Evolutionary conservation across 805 yeast species (phyloP), one percentile per base, ranked within the genome.

Genomic region (Yamadazyma tumulicola): DNA sequence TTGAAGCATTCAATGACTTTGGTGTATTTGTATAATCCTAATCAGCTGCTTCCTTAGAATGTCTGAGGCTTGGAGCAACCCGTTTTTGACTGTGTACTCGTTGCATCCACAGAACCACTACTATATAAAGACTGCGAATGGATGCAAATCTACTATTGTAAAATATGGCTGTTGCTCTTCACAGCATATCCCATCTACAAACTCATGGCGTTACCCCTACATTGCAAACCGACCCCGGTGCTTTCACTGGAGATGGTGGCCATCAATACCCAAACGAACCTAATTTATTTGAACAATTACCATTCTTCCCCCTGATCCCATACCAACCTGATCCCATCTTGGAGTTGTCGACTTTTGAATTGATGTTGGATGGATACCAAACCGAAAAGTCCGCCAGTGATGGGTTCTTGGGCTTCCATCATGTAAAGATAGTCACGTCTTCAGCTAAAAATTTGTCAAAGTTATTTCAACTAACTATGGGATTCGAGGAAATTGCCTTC

Each of bases 381-480:
- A 48, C 18, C 11, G 35, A 43, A 8, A 52, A 48, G 22, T 40
- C 20, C 13, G 37, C 57, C 3, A 28, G 15, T 6, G 68, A 61
- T 47, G 68, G 60, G 10, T 47, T 66, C 37, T 19, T 57, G 6
- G 75, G 72, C n/a, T 84, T 80, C 50, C 79, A 75, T 57, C 81
- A 80, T 47, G 67, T 84, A 3, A 80, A 82, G 10, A 75, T 82
- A 68, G 81, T 79, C 41, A 82, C 80, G 9, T 74, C 85, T n/a
- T 83, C 84, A 43, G 84, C 91, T 16, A 77, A 75, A 40, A 76
- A 75, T 41, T 63, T 77, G 29, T 80, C 94, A 0, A 52, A 58
- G 15, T 73, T 69, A 50, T 74, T 80, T 38, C 67, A 74, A 29
- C 49, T 64, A 11, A 58, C 72, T 5, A 71, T 77, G 57, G 95